Base-by-base conservation (phyloP, 192 early-diverging fungal genomes). In the Coemansia sp. region DNA sequence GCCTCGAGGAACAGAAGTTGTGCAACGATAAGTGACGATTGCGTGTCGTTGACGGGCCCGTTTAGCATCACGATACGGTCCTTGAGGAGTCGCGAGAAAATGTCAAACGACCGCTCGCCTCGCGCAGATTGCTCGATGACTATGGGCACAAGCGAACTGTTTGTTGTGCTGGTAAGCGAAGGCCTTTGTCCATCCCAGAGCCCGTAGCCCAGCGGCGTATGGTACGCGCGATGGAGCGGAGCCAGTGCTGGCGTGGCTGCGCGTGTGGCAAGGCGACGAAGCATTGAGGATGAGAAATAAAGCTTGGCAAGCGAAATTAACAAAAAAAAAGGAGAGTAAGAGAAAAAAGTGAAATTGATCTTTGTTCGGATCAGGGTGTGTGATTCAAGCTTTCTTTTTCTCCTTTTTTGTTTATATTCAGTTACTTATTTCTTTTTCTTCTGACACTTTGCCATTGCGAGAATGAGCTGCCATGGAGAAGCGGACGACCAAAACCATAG, bases 11-110 rank as follows among this genome's bases (percentile, higher is more conserved):
- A 98, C 62, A 99, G 78, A 14, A 99, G 81, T 75, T 97, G 95
- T 2, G 97, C 97, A 6, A 98, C 92, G n/a, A 98, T 87, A 6
- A 97, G 85, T 0, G 96, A 87, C 0, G 96, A 89, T 16, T 91
- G 78, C 14, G 85, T 74, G 71, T 99, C 97, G 72, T 95, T 88
- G 8, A 95, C 87, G 14, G 91, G 87, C 10, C 95, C 96, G 76
- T 95, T 95, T n/a, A 99, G 87, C 81, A 95, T 94, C 8, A 99
- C 85, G 59, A 99, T 99, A 43, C 97, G 89, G 67, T 99, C 97
- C 69, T 96, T 96, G 61, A 99, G 85, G 43, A 99, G 77, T 6
- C 97, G 89, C 41, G 97, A 99, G 78, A 93, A 99, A 52, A 99
- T 99, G 65, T 99, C 97, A 76, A 93, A 99, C 23, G 94, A 94